Evolutionary conservation across 768 basidiomycete genomes (phyloP).

Genomic region (Auricularia auricula-judae): DNA sequence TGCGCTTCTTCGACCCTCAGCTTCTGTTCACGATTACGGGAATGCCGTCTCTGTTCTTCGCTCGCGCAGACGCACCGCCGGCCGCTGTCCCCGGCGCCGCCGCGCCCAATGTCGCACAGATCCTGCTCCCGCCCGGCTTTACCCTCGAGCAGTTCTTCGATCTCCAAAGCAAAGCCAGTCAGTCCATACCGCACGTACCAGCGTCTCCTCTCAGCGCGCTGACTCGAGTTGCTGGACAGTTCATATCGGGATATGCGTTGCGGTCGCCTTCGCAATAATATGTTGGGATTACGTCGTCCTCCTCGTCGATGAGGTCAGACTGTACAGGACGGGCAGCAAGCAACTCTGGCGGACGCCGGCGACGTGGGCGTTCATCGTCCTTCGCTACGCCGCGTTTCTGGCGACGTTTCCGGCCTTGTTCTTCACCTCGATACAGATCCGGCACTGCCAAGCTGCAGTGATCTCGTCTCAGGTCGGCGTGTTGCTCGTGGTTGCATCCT

Average conservation of each 20-base stretch:
- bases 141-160: not conserved
- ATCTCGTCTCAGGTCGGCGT: slow-evolving; percentile 21
- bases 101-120: not conserved
- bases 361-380: slow-evolving; percentile 17
- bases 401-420: slow-evolving; percentile 20
- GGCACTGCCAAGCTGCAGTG: slow-evolving; percentile 21
- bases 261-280: slow-evolving; percentile 21
- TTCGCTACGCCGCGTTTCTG: slow-evolving; percentile 23
- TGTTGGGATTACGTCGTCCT: slow-evolving; percentile 23
- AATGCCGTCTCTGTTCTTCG: not conserved
- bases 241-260: slow-evolving; percentile 13
- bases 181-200: not conserved
- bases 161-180: not conserved
- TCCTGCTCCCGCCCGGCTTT: not conserved
- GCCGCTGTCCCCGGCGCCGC: not conserved
- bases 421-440: slow-evolving; percentile 18
- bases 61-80: not conserved
- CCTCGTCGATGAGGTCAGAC: not conserved
- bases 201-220: not conserved
- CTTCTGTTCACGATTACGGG: not conserved
- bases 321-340: slow-evolving; percentile 4
- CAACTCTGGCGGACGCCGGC: not conserved
- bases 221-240: not conserved
- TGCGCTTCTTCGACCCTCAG: not conserved
- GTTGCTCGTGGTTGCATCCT: slow-evolving; percentile 19